Base-by-base conservation (phyloP, 371 early-diverging fungal genomes). In the Synchytrium microbalum region DNA sequence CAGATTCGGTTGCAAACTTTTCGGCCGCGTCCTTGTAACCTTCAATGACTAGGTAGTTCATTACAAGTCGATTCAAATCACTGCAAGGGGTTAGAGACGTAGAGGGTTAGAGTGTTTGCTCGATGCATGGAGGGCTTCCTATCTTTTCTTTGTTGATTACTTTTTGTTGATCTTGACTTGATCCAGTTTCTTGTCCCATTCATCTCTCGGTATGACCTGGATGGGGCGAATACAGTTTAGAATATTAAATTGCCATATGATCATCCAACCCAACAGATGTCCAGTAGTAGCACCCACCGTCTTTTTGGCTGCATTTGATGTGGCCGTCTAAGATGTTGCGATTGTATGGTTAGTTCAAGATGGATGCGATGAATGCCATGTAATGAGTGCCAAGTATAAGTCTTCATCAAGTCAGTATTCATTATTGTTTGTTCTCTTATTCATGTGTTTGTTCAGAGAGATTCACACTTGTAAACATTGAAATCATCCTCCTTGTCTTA, bases 11-110 rank as follows among this genome's bases (percentile, higher is more conserved):
- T 64, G 87, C 86, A 68, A 98, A 96, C 72, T 90, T 91, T 73
- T 95, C 92, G 2, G 96, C 97, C 0, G 97, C 98, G 72, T 96
- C 96, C 74, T 92, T 95, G 82, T 93, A 96, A 0, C 98, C 98
- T 73, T 98, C 98, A 59, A 98, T 92, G 19, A 96, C 88, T 29
- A 98, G 77, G 67, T 98, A 98, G 78, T 98, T 93, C 96, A 98
- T 95, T 27, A 98, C 86, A 30, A 98, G 83, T 70, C 88, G 89
- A 83, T 96, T 95, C 58, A 98, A 66, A 54, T 80, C 80, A 19
- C 72, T 63, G n/a, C 27, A 60, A 60, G 19, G 60, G 10, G 46
- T 38, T 24, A 19, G 58, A 57, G 58, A 16, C 14, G 19, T 23
- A 57, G 60, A 60, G 25, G 23, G 31, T 38, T 38, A 61, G 10